A percentile compares a stretch with the other conserved stretches of the same genome.
phyloP scores from a whole-genome alignment of 1,139 yeast species.

The Wickerhamomyces sp. region DNA sequence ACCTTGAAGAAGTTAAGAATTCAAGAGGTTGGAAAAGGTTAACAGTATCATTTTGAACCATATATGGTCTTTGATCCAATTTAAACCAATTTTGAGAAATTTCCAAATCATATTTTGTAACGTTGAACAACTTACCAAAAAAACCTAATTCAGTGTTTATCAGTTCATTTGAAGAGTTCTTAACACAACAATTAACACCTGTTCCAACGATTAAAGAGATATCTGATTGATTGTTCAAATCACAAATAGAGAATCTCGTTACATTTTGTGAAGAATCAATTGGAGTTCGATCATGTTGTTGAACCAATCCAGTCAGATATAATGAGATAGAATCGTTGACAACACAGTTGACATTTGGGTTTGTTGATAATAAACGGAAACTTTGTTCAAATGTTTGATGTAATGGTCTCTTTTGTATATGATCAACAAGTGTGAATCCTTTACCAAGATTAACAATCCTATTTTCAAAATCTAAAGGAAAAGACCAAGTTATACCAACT shows the following conservation, averaged over 20 bases:
- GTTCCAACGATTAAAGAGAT: constrained; percentile 32
- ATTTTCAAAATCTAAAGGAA: constrained; percentile 26
- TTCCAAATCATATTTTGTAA: constrained; percentile 15
- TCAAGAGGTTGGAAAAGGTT: constrained; percentile 21
- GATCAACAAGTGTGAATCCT: constrained; percentile 25
- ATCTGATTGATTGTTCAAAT: constrained; percentile 11
- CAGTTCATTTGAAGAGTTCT: constrained; percentile 9
- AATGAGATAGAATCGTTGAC: constrained; percentile 32
- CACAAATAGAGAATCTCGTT: too few relatives aligned
- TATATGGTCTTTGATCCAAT: neutral
- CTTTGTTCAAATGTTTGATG: constrained; percentile 15
- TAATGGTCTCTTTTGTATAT: constrained; percentile 15
- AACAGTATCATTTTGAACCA: constrained; percentile 2
- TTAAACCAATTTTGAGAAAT: constrained; percentile 17
- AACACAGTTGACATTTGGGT: constrained; percentile 18
- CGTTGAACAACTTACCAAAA: constrained; percentile 21
- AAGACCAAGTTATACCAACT: constrained; percentile 30
- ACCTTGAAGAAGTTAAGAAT: constrained; percentile 18
- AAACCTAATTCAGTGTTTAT: constrained; percentile 31
- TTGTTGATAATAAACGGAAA: constrained; percentile 1
- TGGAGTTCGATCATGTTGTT: too few relatives aligned
- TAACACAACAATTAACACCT: constrained; percentile 29
- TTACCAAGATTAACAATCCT: constrained; percentile 30
- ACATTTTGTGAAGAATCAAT: too few relatives aligned
- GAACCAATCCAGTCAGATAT: constrained; percentile 18